These are phyloP conservation scores for Botrytis byssoidea DNA, from an alignment of 2,329 filamentous ascomycete species.

Conservation along the genomic window DNA sequence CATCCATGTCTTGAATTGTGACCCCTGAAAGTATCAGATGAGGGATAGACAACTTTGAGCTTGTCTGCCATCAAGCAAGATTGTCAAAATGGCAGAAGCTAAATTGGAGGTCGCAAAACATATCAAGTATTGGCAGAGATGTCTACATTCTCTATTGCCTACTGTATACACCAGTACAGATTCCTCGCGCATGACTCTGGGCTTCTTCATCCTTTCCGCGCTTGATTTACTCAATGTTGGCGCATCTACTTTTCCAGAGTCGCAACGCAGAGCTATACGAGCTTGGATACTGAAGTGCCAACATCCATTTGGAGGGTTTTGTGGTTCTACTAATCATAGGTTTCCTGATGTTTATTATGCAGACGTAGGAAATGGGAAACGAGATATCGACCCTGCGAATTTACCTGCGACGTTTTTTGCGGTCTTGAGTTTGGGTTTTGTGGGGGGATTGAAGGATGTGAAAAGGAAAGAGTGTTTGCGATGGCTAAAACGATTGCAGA, in stretches of 20 bases:
- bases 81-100: conserved; percentile 34
- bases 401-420: conserved; percentile 89
- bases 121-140: conserved; percentile 89
- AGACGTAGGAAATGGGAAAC: conserved; percentile 44
- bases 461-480: conserved; percentile 63
- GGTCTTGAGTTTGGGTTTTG: conserved; percentile 66
- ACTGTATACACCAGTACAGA: conserved; percentile 83
- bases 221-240: conserved; percentile 73
- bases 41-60: background rate
- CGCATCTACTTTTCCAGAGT: conserved; percentile 54
- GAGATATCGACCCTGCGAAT: conserved; percentile 74
- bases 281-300: conserved; percentile 86
- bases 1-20: conserved; percentile 5
- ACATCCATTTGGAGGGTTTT: conserved; percentile 83
- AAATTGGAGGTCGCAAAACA: conserved; percentile 64
- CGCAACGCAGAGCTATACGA: conserved; percentile 48
- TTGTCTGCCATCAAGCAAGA: background rate
- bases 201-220: conserved; percentile 83
- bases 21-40: conserved; percentile 7
- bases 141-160: conserved; percentile 77
- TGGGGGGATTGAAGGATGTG: conserved; percentile 62
- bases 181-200: conserved; percentile 84
- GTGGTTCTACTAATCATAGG: conserved; percentile 72
- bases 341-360: conserved; percentile 40
- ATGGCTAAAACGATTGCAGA: conserved; percentile 77